phyloP scores from a whole-genome alignment of 78 protist species.

The Emiliania huxleyi region DNA sequence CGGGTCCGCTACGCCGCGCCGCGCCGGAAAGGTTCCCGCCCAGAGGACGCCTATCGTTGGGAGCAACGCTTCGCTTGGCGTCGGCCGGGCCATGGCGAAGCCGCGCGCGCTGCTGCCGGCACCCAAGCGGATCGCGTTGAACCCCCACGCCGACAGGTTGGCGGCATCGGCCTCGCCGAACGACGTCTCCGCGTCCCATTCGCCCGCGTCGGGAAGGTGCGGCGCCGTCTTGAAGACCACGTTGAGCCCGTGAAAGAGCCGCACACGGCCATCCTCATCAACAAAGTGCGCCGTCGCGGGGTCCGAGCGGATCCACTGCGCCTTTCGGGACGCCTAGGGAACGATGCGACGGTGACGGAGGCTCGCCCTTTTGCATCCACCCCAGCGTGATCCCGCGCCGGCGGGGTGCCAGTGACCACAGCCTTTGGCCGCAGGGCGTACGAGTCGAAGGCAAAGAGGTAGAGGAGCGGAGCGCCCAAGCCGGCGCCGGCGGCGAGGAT shows the following conservation, averaged over 20 bases:
- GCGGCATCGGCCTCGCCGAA: conserved; percentile 45
- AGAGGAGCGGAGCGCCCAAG: not conserved
- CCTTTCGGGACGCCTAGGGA: too few species aligned
- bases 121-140: conserved; percentile 76
- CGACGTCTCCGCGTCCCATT: conserved; percentile 52
- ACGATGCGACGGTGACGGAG: too few species aligned
- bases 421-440: not conserved
- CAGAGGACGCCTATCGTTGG: conserved; percentile 76
- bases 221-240: conserved; percentile 75
- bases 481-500: not conserved
- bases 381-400: too few species aligned
- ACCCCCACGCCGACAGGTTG: conserved; percentile 60
- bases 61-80: too few species aligned
- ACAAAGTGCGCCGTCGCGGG: not conserved
- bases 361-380: too few species aligned
- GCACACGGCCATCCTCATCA: conserved; percentile 64
- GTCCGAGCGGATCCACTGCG: not conserved
- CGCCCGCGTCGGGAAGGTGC: conserved; percentile 54
- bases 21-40: conserved; percentile 76
- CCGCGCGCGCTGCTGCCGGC: too few species aligned
- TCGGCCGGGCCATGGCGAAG: too few species aligned
- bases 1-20: conserved; percentile 41
- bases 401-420: too few species aligned
- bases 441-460: not conserved
- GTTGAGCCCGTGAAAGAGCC: conserved; percentile 83